A percentile compares a stretch with the other conserved stretches of the same genome.
Conservation (phyloP, 75 land plant genomes). For the Chamaecyparis obtusa region DNA sequence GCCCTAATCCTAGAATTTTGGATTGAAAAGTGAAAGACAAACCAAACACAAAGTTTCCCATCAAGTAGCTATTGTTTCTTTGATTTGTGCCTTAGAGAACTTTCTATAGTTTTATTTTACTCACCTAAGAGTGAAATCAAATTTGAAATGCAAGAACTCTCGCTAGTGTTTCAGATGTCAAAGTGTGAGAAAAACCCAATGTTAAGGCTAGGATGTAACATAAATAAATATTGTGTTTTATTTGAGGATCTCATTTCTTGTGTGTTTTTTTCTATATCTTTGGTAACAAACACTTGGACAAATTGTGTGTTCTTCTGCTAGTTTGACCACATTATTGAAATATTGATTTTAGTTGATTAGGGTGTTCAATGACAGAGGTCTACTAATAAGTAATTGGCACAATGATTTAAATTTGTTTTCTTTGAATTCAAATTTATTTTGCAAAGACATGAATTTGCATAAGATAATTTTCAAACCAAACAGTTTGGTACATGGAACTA, state of each 20-base stretch:
- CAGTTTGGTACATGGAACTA: slow-evolving; percentile 80
- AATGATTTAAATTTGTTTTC: neutral
- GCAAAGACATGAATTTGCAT: slow-evolving; percentile 72
- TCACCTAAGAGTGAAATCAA: neutral
- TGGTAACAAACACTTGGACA: neutral
- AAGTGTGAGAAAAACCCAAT: neutral
- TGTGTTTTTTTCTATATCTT: neutral
- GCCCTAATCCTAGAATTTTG: neutral
- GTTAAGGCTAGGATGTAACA: neutral
- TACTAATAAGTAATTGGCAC: neutral
- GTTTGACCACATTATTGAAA: neutral
- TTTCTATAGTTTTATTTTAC: neutral
- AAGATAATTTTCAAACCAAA: slow-evolving; percentile 74
- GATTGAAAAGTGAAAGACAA: neutral
- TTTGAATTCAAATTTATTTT: slow-evolving; percentile 7
- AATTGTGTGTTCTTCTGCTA: neutral
- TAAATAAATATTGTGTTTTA: neutral
- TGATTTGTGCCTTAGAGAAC: neutral
- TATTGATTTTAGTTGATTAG: neutral
- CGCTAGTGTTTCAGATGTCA: neutral
- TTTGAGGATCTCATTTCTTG: neutral
- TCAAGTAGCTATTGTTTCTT: neutral
- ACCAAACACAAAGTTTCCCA: neutral
- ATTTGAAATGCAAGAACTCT: slow-evolving; percentile 8
- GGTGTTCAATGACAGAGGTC: neutral